Percentiles rank a stretch among this genome's conserved stretches.
These are phyloP conservation scores for Brassica rapa DNA, from an alignment of 345 rosid species.

Conservation along the genomic window DNA sequence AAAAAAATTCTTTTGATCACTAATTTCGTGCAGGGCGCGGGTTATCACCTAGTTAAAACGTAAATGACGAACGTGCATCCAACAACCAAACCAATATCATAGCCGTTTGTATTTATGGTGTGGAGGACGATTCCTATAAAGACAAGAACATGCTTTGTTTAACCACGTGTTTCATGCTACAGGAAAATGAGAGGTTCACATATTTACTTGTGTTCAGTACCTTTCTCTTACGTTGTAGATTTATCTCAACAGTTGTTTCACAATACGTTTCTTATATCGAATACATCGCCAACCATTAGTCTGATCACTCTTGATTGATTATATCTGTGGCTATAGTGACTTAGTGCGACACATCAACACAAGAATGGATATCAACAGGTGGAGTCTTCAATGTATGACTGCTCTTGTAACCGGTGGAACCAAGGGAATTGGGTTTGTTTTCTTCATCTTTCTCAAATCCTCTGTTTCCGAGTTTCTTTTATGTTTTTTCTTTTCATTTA, in stretches of 20 bases:
- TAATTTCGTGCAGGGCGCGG: too few relatives aligned
- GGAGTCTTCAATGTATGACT: constrained; percentile 40
- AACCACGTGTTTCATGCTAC: background rate
- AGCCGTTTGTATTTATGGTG: background rate
- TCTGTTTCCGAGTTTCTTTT: constrained; percentile 13
- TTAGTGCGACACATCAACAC: constrained; percentile 12
- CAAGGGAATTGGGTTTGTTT: constrained; percentile 38
- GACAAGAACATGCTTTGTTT: background rate
- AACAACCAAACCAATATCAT: constrained; percentile 14
- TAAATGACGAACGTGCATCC: constrained; percentile 28
- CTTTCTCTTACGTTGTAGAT: background rate
- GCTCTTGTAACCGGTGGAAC: constrained; percentile 43
- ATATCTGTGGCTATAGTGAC: background rate
- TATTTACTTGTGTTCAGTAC: background rate
- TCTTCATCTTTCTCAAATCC: background rate
- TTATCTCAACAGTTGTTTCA: background rate
- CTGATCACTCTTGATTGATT: background rate
- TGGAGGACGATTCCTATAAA: background rate
- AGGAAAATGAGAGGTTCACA: constrained; percentile 20
- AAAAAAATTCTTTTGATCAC: too few relatives aligned
- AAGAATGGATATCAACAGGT: constrained; percentile 20
- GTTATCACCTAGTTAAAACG: too few relatives aligned
- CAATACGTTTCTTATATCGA: background rate
- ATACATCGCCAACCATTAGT: background rate
- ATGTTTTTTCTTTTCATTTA: background rate